Evolutionary conservation across 2,329 filamentous ascomycete species (phyloP).

Genomic region (Fusarium verrucosum): DNA sequence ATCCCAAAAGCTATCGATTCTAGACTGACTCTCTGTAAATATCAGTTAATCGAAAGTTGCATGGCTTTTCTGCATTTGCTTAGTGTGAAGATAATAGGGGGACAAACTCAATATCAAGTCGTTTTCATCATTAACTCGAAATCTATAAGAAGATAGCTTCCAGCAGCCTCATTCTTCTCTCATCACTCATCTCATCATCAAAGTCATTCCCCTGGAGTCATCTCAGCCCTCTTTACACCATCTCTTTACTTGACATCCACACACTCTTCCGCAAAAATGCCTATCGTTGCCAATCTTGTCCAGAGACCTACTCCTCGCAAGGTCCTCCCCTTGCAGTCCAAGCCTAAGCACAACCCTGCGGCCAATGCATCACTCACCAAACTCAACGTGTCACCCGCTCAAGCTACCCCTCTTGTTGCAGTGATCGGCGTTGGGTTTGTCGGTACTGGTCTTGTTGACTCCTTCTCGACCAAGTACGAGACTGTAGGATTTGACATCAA

Average conservation of each 20-base stretch:
- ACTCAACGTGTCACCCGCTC: not conserved
- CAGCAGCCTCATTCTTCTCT: not conserved
- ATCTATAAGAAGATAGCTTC: conserved; percentile 16
- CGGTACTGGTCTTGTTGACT: conserved; percentile 57
- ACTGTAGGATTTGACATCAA: conserved; percentile 59
- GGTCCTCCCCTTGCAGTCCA: not conserved
- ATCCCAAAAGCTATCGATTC: not conserved
- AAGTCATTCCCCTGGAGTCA: not conserved
- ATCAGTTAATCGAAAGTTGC: not conserved
- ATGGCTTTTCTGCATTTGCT: not conserved
- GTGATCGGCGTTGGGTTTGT: conserved; percentile 64
- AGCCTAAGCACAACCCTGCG: not conserved
- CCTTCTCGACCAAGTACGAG: conserved; percentile 52
- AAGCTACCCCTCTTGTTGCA: conserved; percentile 51
- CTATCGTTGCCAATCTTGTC: conserved; percentile 4
- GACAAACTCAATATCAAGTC: not conserved
- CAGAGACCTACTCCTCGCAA: conserved; percentile 4
- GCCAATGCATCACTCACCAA: not conserved
- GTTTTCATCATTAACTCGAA: not conserved
- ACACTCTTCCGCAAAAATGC: conserved; percentile 1
- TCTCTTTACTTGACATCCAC: not conserved
- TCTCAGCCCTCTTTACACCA: not conserved
- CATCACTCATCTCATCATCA: conserved; percentile 13
- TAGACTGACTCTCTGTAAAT: not conserved
- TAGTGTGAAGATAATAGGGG: not conserved